Conservation (phyloP, 108 stramenopile genomes). For the Pinguiococcus pyrenoidosus region DNA sequence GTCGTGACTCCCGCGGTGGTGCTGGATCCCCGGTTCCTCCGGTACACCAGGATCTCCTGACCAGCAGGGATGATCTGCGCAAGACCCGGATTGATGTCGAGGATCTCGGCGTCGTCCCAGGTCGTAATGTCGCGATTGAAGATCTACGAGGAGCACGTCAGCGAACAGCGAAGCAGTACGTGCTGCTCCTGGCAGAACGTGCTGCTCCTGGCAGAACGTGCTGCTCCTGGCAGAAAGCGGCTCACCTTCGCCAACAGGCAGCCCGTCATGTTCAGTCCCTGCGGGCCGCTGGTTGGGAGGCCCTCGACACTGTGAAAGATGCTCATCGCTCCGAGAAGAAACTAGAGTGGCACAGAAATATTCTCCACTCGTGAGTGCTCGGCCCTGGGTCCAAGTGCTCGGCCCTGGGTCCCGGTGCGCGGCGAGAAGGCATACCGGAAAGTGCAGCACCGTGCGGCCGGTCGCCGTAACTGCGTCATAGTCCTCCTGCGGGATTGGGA, state of each 20-base stretch:
- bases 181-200: no score
- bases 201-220: no score
- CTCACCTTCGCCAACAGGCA: constrained; percentile 54
- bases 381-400: no score
- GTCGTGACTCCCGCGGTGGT: constrained; percentile 49
- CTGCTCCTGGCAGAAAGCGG: no score
- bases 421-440: no score
- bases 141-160: no score
- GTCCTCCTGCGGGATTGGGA: constrained; percentile 44
- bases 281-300: not conserved
- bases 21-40: constrained; percentile 51
- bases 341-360: no score
- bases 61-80: no score
- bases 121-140: constrained; percentile 52
- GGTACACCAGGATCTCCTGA: constrained; percentile 49
- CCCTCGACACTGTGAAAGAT: constrained; percentile 60
- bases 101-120: constrained; percentile 52
- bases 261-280: constrained; percentile 48
- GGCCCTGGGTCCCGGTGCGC: no score
- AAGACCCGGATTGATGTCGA: no score
- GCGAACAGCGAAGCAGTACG: no score
- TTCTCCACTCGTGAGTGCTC: no score
- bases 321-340: constrained; percentile 50
- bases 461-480: not conserved
- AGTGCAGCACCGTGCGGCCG: constrained; percentile 43